Percentiles rank a stretch among this genome's conserved stretches.
phyloP scores from a whole-genome alignment of 163 green algal species.

The Scenedesmus sp. region DNA sequence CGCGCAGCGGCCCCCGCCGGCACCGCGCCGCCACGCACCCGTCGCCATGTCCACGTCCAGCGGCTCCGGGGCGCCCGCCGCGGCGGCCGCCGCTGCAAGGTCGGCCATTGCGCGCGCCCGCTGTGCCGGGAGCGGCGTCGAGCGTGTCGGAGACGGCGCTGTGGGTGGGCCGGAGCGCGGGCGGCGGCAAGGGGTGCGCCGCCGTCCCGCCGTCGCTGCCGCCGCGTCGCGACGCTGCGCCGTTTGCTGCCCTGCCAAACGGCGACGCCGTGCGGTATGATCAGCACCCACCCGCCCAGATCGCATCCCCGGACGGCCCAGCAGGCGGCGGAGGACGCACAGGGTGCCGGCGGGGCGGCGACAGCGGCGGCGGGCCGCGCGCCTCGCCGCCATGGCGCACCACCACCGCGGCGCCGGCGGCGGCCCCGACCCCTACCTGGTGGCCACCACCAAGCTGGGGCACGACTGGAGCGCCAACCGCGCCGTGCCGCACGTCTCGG shows the following conservation, averaged over 20 bases:
- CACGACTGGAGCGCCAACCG: slow-evolving; percentile 39
- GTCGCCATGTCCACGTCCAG: slow-evolving; percentile 5
- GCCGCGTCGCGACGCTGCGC: not conserved
- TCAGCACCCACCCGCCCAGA: too few relatives aligned
- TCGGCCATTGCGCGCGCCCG: slow-evolving; percentile 30
- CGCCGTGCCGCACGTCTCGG: slow-evolving; percentile 6
- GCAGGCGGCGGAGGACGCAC: too few relatives aligned
- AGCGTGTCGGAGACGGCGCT: not conserved
- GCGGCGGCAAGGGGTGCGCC: too few relatives aligned
- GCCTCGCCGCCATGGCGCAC: too few relatives aligned
- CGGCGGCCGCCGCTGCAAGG: slow-evolving; percentile 17
- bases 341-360: too few relatives aligned
- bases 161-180: not conserved
- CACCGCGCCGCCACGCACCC: too few relatives aligned
- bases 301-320: too few relatives aligned
- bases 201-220: not conserved
- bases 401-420: too few relatives aligned
- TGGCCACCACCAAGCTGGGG: slow-evolving; percentile 17
- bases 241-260: not conserved
- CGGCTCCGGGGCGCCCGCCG: slow-evolving; percentile 5
- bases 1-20: not conserved
- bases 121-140: not conserved
- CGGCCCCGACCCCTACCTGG: not conserved
- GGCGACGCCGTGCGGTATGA: too few relatives aligned
- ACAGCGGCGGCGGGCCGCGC: too few relatives aligned